Percentiles rank a stretch among this genome's conserved stretches.
These are phyloP conservation scores for Fusarium sp. DNA, from an alignment of 2,329 filamentous ascomycete genomes.

Conservation along the genomic window DNA sequence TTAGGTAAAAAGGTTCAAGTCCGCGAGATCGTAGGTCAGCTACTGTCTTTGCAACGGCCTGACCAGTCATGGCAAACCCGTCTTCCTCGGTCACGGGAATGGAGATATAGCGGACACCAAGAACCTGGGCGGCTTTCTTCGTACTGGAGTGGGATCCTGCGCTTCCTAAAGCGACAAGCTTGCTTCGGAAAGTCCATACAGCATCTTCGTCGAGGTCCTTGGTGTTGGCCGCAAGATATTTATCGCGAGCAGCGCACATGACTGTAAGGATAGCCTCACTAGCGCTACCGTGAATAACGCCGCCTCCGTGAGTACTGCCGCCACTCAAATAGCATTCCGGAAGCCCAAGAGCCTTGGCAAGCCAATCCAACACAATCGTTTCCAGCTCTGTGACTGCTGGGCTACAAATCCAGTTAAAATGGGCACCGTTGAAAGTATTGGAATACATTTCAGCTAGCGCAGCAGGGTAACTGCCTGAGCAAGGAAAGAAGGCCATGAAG, in stretches of 20 bases:
- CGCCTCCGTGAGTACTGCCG: constrained; percentile 79
- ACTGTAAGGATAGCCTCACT: constrained; percentile 89
- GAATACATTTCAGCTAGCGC: constrained; percentile 95
- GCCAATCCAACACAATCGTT: constrained; percentile 93
- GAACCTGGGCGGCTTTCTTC: constrained; percentile 87
- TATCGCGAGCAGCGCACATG: constrained; percentile 88
- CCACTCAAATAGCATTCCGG: constrained; percentile 81
- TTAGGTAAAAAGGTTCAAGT: constrained; percentile 88
- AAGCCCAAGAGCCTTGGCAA: constrained; percentile 80
- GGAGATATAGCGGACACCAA: constrained; percentile 81
- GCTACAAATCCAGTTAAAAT: constrained; percentile 97
- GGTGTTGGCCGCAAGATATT: constrained; percentile 75
- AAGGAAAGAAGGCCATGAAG: constrained; percentile 97
- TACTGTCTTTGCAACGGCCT: constrained; percentile 66
- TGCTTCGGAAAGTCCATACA: constrained; percentile 66
- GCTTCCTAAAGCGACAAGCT: constrained; percentile 82
- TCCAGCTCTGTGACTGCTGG: constrained; percentile 96
- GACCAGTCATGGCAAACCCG: constrained; percentile 78
- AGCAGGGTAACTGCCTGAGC: constrained; percentile 83
- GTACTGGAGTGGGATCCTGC: constrained; percentile 85
- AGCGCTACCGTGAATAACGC: constrained; percentile 92
- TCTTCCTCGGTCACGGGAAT: constrained; percentile 73
- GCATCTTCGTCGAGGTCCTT: constrained; percentile 77
- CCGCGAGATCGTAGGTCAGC: constrained; percentile 72
- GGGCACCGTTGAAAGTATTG: constrained; percentile 87